Base-by-base conservation (phyloP, 177 flowering plant genomes). In the Vitis hybrid region DNA sequence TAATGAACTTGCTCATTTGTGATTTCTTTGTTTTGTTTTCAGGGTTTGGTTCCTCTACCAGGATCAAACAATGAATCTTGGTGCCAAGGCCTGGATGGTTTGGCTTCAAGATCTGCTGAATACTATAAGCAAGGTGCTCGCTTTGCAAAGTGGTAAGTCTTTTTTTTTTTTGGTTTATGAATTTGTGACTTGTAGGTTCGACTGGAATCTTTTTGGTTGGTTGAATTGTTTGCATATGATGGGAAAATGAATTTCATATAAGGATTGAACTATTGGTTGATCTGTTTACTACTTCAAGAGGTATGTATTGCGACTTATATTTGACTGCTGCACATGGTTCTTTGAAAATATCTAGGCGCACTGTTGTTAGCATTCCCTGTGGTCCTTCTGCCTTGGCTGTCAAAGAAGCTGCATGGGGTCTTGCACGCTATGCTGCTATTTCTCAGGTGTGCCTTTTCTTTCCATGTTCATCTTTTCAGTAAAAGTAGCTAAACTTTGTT, bases 331-430 rank as follows among this genome's bases (percentile, higher is more conserved):
- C 11, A 4, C 30, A 2, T 61, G 9, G 17, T 53, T 35, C 11
- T 64, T 18, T 35, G 9, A 55, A 49, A 50, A 63, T 52, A 51
- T 67, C 2, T 79, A 93, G 98, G 98, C 76, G 98, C 72, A 93
- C 98, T 35, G 93, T 93, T 62, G 95, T 93, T 64, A 93, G 94
- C 82, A 89, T 93, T 72, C 98, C 98, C 27, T 90, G 94, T 74
- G 98, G 98, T 61, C 98, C 97, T 73, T 90, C 98, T 82, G 91
- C 97, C 60, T 80, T 93, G 80, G 97, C 98, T 68, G 91, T 93
- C 15, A 93, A 91, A 79, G 98, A 93, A 87, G 95, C 97, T 71
- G 98, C 98, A 30, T 93, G 98, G 98, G 98, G 98, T 59, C 96
- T 93, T 82, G 98, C 97, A 57, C 92, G 96, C 11, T 91, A 93